phyloP scores from a whole-genome alignment of 75 land plant genomes.

The Isoetes taiwanensis region DNA sequence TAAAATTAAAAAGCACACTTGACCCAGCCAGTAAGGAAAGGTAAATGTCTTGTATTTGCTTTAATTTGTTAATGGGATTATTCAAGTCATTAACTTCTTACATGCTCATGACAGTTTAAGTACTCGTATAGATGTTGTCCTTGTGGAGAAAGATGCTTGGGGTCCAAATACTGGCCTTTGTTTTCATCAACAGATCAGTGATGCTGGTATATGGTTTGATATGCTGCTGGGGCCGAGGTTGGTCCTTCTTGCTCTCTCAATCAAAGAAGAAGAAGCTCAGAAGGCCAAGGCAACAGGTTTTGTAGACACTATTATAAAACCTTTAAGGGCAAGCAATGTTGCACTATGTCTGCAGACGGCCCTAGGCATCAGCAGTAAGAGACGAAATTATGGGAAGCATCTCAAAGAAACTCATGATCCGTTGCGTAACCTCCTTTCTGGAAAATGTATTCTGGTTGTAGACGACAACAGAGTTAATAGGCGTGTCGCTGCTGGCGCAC shows the following conservation, averaged over 20 bases:
- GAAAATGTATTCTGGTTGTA: conserved; percentile 64
- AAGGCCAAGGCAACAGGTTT: conserved; percentile 35
- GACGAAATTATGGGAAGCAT: conserved; percentile 24
- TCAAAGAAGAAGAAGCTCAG: conserved; percentile 19
- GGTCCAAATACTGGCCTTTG: conserved; percentile 32
- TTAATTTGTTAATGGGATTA: too few species aligned
- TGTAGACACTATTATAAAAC: conserved; percentile 55
- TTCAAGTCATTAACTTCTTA: too few species aligned
- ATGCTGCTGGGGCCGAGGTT: conserved; percentile 39
- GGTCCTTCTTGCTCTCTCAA: conserved; percentile 48
- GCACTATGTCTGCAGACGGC: conserved; percentile 48
- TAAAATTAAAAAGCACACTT: too few species aligned
- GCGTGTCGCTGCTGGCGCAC: conserved; percentile 84
- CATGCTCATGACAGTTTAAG: conserved; percentile 21
- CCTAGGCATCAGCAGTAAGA: conserved; percentile 36
- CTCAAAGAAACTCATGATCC: conserved; percentile 17
- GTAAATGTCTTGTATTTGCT: too few species aligned
- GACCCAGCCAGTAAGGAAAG: too few species aligned
- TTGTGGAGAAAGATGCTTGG: conserved; percentile 72
- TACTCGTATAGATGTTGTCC: conserved; percentile 41
- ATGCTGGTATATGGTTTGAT: too few species aligned
- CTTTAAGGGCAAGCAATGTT: conserved; percentile 58
- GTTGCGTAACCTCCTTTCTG: conserved; percentile 48
- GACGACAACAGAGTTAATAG: conserved; percentile 83
- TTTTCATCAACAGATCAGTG: too few species aligned